A percentile compares a stretch with the other conserved stretches of the same genome.
These are phyloP conservation scores for Backusella morwellensis DNA, from an alignment of 192 early-diverging fungal species.

Conservation along the genomic window DNA sequence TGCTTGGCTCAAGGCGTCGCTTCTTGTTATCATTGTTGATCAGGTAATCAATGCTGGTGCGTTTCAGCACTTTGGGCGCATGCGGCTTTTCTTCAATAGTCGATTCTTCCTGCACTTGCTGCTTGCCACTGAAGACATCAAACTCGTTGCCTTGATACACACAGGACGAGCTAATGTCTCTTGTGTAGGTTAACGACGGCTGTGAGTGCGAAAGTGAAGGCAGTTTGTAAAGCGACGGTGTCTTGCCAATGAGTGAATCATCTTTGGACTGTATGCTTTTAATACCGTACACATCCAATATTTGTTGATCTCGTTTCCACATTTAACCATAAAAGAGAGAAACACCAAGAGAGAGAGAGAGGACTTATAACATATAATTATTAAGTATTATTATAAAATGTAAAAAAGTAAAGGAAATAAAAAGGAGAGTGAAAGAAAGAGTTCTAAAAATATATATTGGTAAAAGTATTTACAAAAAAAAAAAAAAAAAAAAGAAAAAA, in stretches of 20 bases:
- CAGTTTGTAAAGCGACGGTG: not conserved
- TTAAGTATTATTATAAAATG: not conserved
- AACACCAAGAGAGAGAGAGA: not conserved
- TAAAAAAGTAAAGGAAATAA: not conserved
- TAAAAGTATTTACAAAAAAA: not conserved
- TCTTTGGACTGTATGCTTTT: not conserved
- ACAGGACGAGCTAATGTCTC: not conserved
- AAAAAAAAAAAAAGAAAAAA: not conserved
- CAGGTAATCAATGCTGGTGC: not conserved
- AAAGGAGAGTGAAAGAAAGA: not conserved
- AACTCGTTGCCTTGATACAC: conserved; percentile 9
- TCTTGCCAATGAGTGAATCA: not conserved
- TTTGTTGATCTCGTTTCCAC: conserved; percentile 2
- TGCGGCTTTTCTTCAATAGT: not conserved
- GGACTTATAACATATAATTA: not conserved
- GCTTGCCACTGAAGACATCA: not conserved
- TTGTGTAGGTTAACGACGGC: not conserved
- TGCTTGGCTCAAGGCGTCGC: not conserved
- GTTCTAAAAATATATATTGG: not conserved
- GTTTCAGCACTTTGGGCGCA: not conserved
- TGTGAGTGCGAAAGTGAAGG: not conserved
- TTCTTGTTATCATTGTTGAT: not conserved
- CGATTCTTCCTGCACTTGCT: not conserved
- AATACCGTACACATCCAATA: not conserved
- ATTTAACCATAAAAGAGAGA: not conserved